Evolutionary conservation across 2,329 filamentous ascomycete species (phyloP).

Genomic region (Peltaster fructicola): DNA sequence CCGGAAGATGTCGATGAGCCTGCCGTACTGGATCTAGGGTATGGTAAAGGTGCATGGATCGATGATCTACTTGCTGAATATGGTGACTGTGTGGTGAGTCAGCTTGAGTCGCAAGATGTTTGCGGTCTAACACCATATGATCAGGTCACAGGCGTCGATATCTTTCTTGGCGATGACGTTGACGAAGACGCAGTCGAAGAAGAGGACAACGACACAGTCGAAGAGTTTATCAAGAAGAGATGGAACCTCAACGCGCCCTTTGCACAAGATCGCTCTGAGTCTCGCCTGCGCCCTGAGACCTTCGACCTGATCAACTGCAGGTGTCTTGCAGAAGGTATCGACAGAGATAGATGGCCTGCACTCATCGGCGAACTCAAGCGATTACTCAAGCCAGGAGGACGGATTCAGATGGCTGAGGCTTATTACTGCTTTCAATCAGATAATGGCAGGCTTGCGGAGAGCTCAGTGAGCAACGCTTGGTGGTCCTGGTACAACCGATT

Average conservation of each 20-base stretch:
- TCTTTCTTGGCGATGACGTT: constrained; percentile 13
- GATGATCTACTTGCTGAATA: constrained; percentile 19
- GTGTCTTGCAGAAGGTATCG: constrained; percentile 53
- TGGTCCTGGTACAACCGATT: no score
- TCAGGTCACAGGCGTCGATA: constrained; percentile 17
- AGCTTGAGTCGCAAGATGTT: not conserved
- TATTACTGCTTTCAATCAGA: constrained; percentile 75
- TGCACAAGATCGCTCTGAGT: constrained; percentile 7
- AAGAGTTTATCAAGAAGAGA: constrained; percentile 13
- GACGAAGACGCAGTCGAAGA: constrained; percentile 9
- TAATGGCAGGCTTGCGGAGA: constrained; percentile 50
- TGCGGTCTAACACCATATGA: constrained; percentile 1
- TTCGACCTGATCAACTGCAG: constrained; percentile 78
- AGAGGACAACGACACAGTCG: constrained; percentile 8
- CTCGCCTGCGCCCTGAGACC: constrained; percentile 24
- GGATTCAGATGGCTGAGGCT: constrained; percentile 78
- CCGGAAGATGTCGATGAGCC: constrained; percentile 10
- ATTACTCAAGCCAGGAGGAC: constrained; percentile 57
- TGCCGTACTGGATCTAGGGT: constrained; percentile 17
- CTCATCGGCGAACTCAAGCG: constrained; percentile 63
- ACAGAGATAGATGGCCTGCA: constrained; percentile 51
- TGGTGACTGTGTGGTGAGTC: constrained; percentile 8
- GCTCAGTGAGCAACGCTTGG: no score
- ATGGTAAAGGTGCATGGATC: constrained; percentile 18
- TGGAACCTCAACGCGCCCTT: constrained; percentile 20